Conservation (phyloP, 2,329 filamentous ascomycete species). For the Ophiostoma sp. region DNA sequence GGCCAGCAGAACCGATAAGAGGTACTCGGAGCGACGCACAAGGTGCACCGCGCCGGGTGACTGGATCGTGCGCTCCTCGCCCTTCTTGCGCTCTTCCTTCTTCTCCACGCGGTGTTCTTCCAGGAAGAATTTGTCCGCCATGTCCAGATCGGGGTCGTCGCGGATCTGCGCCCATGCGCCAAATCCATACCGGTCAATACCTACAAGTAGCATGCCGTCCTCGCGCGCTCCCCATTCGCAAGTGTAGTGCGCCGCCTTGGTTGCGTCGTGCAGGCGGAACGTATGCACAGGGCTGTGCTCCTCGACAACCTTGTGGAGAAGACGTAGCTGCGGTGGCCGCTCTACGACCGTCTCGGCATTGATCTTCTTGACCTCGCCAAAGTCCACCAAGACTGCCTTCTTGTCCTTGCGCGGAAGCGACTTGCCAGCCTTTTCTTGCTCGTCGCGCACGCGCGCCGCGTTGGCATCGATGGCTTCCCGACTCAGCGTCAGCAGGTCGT, state of each 20-base stretch:
- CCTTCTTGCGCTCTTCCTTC: slow-evolving; percentile 83
- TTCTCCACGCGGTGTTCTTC: slow-evolving; percentile 98
- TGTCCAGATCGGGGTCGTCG: slow-evolving; percentile 79
- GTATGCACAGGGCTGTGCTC: slow-evolving; percentile 63
- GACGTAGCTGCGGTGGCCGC: slow-evolving; percentile 79
- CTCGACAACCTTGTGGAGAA: slow-evolving; percentile 70
- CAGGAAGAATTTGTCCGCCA: slow-evolving; percentile 87
- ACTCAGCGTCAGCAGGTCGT: slow-evolving; percentile 62
- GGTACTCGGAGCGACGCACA: slow-evolving; percentile 88
- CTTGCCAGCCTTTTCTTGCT: slow-evolving; percentile 78
- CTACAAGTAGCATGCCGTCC: slow-evolving; percentile 94
- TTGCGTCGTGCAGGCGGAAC: slow-evolving; percentile 86
- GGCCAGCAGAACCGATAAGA: slow-evolving; percentile 86
- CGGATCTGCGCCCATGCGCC: slow-evolving; percentile 93
- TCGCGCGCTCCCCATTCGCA: slow-evolving; percentile 90
- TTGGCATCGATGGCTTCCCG: slow-evolving; percentile 59
- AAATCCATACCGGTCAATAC: slow-evolving; percentile 88
- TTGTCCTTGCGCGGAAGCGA: slow-evolving; percentile 91
- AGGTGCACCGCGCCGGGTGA: slow-evolving; percentile 97
- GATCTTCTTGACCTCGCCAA: slow-evolving; percentile 84
- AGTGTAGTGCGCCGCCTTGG: slow-evolving; percentile 84
- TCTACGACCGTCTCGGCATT: slow-evolving; percentile 95
- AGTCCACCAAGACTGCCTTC: slow-evolving; percentile 94
- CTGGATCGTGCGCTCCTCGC: slow-evolving; percentile 73
- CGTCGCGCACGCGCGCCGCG: slow-evolving; percentile 66